A percentile compares a stretch with the other conserved stretches of the same genome.
phyloP scores from a whole-genome alignment of 2,329 filamentous ascomycete species.

The Talaromyces sp. region DNA sequence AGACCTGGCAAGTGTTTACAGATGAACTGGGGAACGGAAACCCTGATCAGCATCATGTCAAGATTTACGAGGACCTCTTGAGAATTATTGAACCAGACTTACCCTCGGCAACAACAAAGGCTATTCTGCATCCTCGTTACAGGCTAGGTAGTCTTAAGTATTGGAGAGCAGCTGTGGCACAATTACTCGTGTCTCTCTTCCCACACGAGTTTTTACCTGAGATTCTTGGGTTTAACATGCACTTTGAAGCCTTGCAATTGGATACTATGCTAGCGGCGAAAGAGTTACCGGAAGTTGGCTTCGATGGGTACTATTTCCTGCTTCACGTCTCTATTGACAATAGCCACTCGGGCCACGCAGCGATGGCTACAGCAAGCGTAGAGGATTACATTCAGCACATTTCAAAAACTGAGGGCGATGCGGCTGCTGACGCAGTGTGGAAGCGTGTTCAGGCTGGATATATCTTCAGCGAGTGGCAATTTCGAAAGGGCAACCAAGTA shows the following conservation, averaged over 20 bases:
- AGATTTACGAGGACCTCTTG: slow-evolving; percentile 35
- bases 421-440: slow-evolving; percentile 37
- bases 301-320: slow-evolving; percentile 50
- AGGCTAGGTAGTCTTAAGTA: slow-evolving; percentile 14
- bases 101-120: slow-evolving; percentile 31
- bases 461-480: slow-evolving; percentile 31
- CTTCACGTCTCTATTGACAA: slow-evolving; percentile 54
- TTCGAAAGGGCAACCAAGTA: slow-evolving; percentile 11
- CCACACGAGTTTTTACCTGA: slow-evolving; percentile 51
- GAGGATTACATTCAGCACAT: slow-evolving; percentile 38
- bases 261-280: slow-evolving; percentile 41
- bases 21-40: slow-evolving; percentile 54
- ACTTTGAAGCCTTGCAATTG: slow-evolving; percentile 45
- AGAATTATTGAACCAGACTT: slow-evolving; percentile 29
- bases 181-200: slow-evolving; percentile 49
- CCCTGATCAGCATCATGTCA: slow-evolving; percentile 46
- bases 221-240: slow-evolving; percentile 52
- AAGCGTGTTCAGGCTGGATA: slow-evolving; percentile 45
- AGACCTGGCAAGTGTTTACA: slow-evolving; percentile 50
- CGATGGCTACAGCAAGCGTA: slow-evolving; percentile 45
- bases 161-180: slow-evolving; percentile 47
- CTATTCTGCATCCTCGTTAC: slow-evolving; percentile 23
- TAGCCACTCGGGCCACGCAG: slow-evolving; percentile 47
- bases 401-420: slow-evolving; percentile 25
- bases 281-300: slow-evolving; percentile 44